Percentiles rank a stretch among this genome's conserved stretches.
Evolutionary conservation across 805 yeast genomes (phyloP).

Genomic region (Trichomonascus vanleenenianus): DNA sequence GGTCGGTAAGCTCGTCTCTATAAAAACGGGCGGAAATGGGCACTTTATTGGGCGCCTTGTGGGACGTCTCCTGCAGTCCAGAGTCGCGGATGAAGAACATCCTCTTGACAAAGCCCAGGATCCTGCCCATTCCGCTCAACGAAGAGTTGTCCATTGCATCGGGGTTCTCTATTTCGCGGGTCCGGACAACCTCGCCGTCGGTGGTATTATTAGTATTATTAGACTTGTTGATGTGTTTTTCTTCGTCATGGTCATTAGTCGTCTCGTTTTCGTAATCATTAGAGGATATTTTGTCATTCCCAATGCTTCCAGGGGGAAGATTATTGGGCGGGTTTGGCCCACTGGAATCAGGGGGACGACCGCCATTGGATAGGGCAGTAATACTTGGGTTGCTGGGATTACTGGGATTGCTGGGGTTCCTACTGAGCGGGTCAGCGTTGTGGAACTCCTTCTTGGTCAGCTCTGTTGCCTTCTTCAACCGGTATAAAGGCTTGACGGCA

Average conservation of each 20-base stretch:
- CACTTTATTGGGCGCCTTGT: conserved; percentile 14
- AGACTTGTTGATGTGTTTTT: background rate
- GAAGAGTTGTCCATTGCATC: too few relatives aligned
- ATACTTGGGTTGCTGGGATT: too few relatives aligned
- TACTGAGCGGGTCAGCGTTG: conserved; percentile 4
- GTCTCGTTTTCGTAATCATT: background rate
- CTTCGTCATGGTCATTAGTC: background rate
- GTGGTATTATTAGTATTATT: background rate
- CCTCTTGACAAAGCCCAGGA: too few relatives aligned
- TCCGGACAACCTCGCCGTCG: background rate
- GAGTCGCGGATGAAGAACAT: too few relatives aligned
- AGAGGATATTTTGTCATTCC: too few relatives aligned
- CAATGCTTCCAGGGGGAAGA: too few relatives aligned
- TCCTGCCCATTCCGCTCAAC: background rate
- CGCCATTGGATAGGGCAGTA: too few relatives aligned
- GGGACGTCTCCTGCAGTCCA: too few relatives aligned
- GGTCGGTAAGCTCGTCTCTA: conserved; percentile 74
- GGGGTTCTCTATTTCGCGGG: background rate
- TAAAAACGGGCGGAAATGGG: conserved; percentile 1
- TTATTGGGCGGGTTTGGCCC: too few relatives aligned
- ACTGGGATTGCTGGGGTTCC: too few relatives aligned
- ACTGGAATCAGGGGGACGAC: too few relatives aligned
- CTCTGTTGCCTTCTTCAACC: conserved; percentile 77
- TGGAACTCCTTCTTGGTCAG: conserved; percentile 31
- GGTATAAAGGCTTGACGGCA: conserved; percentile 76